Percentiles rank a stretch among this genome's conserved stretches.
phyloP scores from a whole-genome alignment of 1,284 basidiomycete genomes.

The Athelia sp. region DNA sequence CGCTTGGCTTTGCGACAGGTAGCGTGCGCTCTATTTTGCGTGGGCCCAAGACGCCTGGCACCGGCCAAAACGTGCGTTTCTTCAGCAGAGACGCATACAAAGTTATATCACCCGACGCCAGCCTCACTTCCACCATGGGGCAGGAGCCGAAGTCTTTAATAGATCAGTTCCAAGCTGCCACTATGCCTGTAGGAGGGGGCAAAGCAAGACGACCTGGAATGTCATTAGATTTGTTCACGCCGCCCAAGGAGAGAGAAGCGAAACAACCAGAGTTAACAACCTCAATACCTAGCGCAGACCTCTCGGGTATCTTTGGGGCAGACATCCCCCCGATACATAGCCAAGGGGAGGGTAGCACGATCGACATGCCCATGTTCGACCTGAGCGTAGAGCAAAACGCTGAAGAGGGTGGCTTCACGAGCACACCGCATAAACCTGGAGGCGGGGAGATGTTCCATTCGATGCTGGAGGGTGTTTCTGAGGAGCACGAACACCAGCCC shows the following conservation, averaged over 20 bases:
- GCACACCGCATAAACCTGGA: slow-evolving; percentile 23
- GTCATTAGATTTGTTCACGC: not conserved
- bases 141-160: not conserved
- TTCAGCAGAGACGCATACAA: slow-evolving; percentile 64
- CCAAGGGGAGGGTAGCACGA: slow-evolving; percentile 28
- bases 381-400: slow-evolving; percentile 33
- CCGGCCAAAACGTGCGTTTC: slow-evolving; percentile 70
- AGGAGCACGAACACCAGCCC: slow-evolving; percentile 1
- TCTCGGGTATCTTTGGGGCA: slow-evolving; percentile 43
- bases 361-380: slow-evolving; percentile 39
- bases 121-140: slow-evolving; percentile 8
- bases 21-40: slow-evolving; percentile 68
- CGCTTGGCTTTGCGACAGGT: slow-evolving; percentile 13
- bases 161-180: not conserved
- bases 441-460: slow-evolving; percentile 15
- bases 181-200: not conserved
- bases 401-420: slow-evolving; percentile 26
- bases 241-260: not conserved
- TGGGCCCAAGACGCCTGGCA: slow-evolving; percentile 64
- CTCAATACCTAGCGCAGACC: slow-evolving; percentile 27
- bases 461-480: slow-evolving; percentile 6
- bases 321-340: no score
- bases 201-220: not conserved
- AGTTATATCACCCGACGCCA: slow-evolving; percentile 52
- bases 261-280: slow-evolving; percentile 17